A percentile compares a stretch with the other conserved stretches of the same genome.
phyloP scores from a whole-genome alignment of 306 rosid genomes.

The Hippophae gyantsensis region DNA sequence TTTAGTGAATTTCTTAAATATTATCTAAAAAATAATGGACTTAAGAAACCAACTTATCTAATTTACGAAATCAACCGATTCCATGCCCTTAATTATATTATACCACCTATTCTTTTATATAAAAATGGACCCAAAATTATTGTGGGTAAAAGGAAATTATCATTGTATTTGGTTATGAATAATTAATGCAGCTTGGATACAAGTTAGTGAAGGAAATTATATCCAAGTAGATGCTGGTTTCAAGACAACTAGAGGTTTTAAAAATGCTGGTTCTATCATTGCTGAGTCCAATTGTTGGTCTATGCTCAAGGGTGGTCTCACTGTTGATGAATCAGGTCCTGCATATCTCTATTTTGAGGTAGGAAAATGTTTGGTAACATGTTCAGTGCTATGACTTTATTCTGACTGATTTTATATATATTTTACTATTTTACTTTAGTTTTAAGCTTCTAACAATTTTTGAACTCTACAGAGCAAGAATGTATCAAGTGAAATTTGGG shows the following conservation, averaged over 20 bases:
- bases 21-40: no score
- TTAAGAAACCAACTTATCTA: no score
- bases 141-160: no score
- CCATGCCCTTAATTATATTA: no score
- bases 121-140: no score
- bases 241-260: conserved; percentile 33
- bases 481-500: conserved; percentile 44
- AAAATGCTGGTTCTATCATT: conserved; percentile 29
- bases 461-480: conserved; percentile 34
- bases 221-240: conserved; percentile 36
- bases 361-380: background rate
- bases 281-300: conserved; percentile 69
- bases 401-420: no score
- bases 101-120: no score
- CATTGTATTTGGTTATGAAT: background rate
- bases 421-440: background rate
- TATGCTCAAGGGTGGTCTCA: conserved; percentile 76
- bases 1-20: no score
- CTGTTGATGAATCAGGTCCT: conserved; percentile 31
- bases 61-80: no score
- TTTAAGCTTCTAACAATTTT: background rate
- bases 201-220: conserved; percentile 36
- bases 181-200: conserved; percentile 37
- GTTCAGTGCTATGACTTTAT: no score
- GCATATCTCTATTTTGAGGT: conserved; percentile 68